These are phyloP conservation scores for Raffaelea albimanens DNA, from an alignment of 2,329 filamentous ascomycete genomes.

Conservation along the genomic window DNA sequence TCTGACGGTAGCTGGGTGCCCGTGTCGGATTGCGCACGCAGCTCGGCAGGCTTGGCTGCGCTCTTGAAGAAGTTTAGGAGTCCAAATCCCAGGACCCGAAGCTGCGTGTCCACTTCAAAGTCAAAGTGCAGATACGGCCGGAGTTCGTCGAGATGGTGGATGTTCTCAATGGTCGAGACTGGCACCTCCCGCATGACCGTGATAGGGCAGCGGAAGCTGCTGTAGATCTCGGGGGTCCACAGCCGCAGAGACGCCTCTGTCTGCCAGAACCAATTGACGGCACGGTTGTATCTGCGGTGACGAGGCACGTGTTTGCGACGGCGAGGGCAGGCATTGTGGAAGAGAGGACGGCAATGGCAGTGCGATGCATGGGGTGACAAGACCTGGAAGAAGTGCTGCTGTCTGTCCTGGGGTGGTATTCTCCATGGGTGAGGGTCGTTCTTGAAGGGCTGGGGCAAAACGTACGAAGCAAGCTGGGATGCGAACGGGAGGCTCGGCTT, in stretches of 20 bases:
- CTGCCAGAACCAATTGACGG: slow-evolving; percentile 17
- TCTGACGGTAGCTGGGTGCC: slow-evolving; percentile 14
- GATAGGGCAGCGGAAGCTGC: slow-evolving; percentile 13
- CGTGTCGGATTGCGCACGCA: slow-evolving; percentile 14
- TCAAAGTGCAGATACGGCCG: slow-evolving; percentile 15
- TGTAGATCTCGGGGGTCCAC: slow-evolving; percentile 19
- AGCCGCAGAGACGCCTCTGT: slow-evolving; percentile 17
- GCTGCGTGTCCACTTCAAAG: slow-evolving; percentile 15
- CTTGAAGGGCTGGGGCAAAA: slow-evolving; percentile 1
- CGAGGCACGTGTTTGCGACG: background rate
- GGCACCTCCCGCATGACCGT: slow-evolving; percentile 17
- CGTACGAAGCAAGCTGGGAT: background rate
- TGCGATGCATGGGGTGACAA: slow-evolving; percentile 6
- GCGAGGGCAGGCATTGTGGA: background rate
- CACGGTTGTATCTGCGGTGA: slow-evolving; percentile 11
- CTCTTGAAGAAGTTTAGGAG: slow-evolving; percentile 11
- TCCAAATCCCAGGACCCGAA: slow-evolving; percentile 15
- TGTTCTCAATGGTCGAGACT: slow-evolving; percentile 10
- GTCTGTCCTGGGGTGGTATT: background rate
- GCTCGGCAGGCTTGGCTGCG: slow-evolving; percentile 13
- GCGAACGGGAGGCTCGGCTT: background rate
- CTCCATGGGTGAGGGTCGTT: background rate
- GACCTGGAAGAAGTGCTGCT: slow-evolving; percentile 12
- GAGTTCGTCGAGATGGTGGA: slow-evolving; percentile 8
- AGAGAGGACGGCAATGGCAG: slow-evolving; percentile 8